phyloP scores from a whole-genome alignment of 805 yeast genomes.

The Candida pseudoglaebosa region DNA sequence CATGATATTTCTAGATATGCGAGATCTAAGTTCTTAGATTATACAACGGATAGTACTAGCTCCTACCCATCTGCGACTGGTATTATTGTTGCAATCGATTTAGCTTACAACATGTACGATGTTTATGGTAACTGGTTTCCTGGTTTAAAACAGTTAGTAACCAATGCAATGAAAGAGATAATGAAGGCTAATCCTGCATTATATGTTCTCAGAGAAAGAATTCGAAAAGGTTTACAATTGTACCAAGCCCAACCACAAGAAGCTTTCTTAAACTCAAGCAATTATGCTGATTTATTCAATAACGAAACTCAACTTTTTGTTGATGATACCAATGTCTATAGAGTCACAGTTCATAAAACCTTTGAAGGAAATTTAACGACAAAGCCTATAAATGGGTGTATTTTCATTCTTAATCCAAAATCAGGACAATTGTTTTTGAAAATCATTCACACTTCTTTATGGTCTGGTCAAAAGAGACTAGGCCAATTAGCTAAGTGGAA shows the following conservation, averaged over 20 bases:
- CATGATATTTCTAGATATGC: constrained; percentile 95
- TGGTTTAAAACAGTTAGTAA: constrained; percentile 85
- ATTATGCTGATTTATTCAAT: constrained; percentile 85
- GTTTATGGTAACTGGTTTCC: constrained; percentile 98
- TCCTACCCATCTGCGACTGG: constrained; percentile 94
- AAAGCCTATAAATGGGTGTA: constrained; percentile 89
- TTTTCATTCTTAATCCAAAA: constrained; percentile 84
- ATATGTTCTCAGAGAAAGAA: constrained; percentile 86
- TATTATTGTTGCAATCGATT: constrained; percentile 80
- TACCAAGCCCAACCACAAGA: constrained; percentile 94
- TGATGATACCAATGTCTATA: constrained; percentile 91
- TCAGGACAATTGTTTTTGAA: constrained; percentile 87
- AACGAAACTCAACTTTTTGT: constrained; percentile 80
- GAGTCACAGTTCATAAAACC: constrained; percentile 88
- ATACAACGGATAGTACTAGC: constrained; percentile 81
- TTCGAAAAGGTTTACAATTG: constrained; percentile 88
- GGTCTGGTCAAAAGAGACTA: constrained; percentile 95
- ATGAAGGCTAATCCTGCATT: constrained; percentile 95
- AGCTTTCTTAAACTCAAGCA: constrained; percentile 81
- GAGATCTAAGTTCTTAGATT: constrained; percentile 87
- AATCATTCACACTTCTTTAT: constrained; percentile 88
- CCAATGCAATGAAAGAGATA: constrained; percentile 87
- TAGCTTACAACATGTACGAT: constrained; percentile 94
- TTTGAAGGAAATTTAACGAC: constrained; percentile 91
- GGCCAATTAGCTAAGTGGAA: constrained; percentile 97